phyloP scores from a whole-genome alignment of 495 filamentous ascomycete genomes.

The Podospora appendiculata region DNA sequence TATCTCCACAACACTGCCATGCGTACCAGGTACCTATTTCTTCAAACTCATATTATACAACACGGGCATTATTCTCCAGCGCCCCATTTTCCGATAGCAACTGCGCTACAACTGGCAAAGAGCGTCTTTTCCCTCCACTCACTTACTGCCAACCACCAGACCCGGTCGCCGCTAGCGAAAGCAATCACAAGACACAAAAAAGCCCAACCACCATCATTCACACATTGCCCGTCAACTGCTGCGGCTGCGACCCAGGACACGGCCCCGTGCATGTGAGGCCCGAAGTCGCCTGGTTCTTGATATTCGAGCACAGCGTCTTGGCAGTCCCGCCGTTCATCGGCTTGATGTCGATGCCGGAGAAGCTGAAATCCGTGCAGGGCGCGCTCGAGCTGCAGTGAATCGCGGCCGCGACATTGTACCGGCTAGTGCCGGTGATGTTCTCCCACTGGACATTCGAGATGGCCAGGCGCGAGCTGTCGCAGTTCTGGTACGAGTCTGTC shows the following conservation, averaged over 20 bases:
- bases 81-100: too few relatives aligned
- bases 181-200: too few relatives aligned
- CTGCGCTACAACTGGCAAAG: too few relatives aligned
- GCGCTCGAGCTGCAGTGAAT: conserved; percentile 44
- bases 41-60: too few relatives aligned
- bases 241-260: conserved; percentile 29
- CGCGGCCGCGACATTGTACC: conserved; percentile 46
- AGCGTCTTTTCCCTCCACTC: too few relatives aligned
- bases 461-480: conserved; percentile 44
- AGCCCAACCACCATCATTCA: neutral
- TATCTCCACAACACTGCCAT: too few relatives aligned
- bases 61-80: too few relatives aligned
- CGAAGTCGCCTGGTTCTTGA: conserved; percentile 21
- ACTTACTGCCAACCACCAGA: too few relatives aligned
- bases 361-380: conserved; percentile 41
- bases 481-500: conserved; percentile 32
- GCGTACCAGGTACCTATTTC: too few relatives aligned
- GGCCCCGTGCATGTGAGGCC: conserved; percentile 31
- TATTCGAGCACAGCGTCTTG: conserved; percentile 38
- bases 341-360: conserved; percentile 43
- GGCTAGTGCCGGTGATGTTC: conserved; percentile 48
- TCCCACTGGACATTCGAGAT: conserved; percentile 46
- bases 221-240: conserved; percentile 31
- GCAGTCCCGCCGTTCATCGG: conserved; percentile 30
- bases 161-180: too few relatives aligned